A percentile compares a stretch with the other conserved stretches of the same genome.
Conservation (phyloP, 805 yeast species). For the Phaffomyces thermotolerans region DNA sequence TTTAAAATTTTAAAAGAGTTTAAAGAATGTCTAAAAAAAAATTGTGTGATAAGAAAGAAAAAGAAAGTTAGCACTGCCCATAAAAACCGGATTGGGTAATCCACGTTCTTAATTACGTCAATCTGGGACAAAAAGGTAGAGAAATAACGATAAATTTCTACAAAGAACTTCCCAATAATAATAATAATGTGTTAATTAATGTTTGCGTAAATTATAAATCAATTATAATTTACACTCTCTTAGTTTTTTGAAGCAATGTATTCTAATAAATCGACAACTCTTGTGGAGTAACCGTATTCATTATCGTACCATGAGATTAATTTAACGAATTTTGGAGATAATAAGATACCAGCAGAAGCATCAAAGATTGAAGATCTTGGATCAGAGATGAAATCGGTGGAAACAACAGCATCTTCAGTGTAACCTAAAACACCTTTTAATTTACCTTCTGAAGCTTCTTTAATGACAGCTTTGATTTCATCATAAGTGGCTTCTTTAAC, state of each 20-base stretch:
- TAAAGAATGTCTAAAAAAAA: too few species aligned
- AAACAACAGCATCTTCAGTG: slow-evolving; percentile 67
- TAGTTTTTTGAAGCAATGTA: slow-evolving; percentile 39
- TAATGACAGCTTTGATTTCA: slow-evolving; percentile 53
- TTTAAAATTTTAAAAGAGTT: too few species aligned
- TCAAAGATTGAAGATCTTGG: slow-evolving; percentile 60
- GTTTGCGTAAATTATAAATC: background rate
- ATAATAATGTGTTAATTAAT: too few species aligned
- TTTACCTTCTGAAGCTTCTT: slow-evolving; percentile 52
- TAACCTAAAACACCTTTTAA: slow-evolving; percentile 59
- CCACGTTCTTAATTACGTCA: background rate
- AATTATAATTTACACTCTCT: background rate
- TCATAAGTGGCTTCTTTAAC: slow-evolving; percentile 52
- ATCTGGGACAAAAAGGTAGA: too few species aligned
- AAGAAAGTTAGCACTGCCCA: too few species aligned
- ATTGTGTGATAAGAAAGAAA: too few species aligned
- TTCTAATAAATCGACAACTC: slow-evolving; percentile 66
- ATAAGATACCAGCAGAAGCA: slow-evolving; percentile 62
- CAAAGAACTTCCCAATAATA: too few species aligned
- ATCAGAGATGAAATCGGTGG: slow-evolving; percentile 61
- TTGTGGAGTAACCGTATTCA: slow-evolving; percentile 70
- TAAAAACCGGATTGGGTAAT: too few species aligned
- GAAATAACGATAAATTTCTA: background rate
- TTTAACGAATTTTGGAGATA: slow-evolving; percentile 65
- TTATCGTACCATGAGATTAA: slow-evolving; percentile 70